Evolutionary conservation across 2,329 filamentous ascomycete genomes (phyloP).

Genomic region (Sporothrix euskadiensis): DNA sequence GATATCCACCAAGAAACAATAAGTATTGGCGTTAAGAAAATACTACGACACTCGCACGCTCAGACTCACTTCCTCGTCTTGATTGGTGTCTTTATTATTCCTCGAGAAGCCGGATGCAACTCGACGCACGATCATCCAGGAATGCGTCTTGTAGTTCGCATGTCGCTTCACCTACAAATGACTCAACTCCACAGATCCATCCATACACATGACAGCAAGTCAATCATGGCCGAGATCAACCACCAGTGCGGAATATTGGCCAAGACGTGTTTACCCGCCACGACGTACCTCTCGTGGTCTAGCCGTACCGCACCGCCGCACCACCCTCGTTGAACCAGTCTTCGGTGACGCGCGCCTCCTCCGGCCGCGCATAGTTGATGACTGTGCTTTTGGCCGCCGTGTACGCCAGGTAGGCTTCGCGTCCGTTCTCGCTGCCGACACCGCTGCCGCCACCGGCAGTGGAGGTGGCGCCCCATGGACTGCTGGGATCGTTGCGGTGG

Average conservation of each 20-base stretch:
- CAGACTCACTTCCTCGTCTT: background rate
- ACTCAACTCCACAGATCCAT: too few relatives aligned
- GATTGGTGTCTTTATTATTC: background rate
- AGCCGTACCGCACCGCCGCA: constrained; percentile 62
- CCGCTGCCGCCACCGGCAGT: constrained; percentile 55
- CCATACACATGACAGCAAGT: too few relatives aligned
- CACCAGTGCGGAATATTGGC: too few relatives aligned
- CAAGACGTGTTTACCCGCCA: too few relatives aligned
- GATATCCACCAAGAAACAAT: too few relatives aligned
- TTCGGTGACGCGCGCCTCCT: constrained; percentile 54
- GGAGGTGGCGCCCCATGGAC: constrained; percentile 68
- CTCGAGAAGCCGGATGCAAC: background rate
- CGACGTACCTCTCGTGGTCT: constrained; percentile 43
- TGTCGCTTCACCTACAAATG: too few relatives aligned
- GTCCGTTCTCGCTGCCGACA: constrained; percentile 71
- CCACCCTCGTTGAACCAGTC: constrained; percentile 68
- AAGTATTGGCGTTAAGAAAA: background rate
- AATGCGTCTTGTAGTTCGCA: too few relatives aligned
- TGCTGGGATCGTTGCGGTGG: constrained; percentile 70
- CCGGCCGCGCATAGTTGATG: constrained; percentile 64
- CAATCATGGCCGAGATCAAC: too few relatives aligned
- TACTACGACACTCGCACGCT: background rate
- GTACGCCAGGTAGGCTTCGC: constrained; percentile 62
- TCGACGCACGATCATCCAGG: background rate
- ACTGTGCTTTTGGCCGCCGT: constrained; percentile 66